These are phyloP conservation scores for Trichoderma arundinaceum DNA, from an alignment of 2,329 filamentous ascomycete species.

Conservation along the genomic window DNA sequence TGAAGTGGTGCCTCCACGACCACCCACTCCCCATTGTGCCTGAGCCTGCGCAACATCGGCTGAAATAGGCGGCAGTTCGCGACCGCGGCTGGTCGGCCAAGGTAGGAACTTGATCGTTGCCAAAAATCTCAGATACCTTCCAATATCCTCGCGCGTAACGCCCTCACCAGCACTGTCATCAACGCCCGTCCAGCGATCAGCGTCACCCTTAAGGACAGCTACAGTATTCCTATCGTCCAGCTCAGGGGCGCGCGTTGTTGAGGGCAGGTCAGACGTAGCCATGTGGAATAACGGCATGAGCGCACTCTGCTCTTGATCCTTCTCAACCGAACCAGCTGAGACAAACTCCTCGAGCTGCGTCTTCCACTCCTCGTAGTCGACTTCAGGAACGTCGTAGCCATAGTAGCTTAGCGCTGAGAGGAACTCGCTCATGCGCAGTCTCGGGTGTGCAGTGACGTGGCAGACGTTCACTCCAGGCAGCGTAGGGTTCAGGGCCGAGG, in stretches of 20 bases:
- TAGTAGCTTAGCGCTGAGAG: conserved; percentile 72
- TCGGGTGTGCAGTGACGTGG: conserved; percentile 80
- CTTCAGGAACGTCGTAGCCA: conserved; percentile 74
- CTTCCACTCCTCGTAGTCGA: conserved; percentile 64
- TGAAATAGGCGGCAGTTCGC: conserved; percentile 36
- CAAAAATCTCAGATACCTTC: conserved; percentile 40
- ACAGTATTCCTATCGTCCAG: conserved; percentile 69
- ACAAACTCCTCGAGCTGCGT: conserved; percentile 40
- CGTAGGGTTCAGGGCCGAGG: too few relatives aligned
- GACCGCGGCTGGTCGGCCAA: conserved; percentile 39
- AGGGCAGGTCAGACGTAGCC: conserved; percentile 58
- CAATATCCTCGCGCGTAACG: conserved; percentile 38
- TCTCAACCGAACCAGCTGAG: conserved; percentile 37
- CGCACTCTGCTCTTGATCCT: conserved; percentile 41
- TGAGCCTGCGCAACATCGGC: conserved; percentile 10
- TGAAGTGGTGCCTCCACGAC: conserved; percentile 4
- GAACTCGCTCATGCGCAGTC: conserved; percentile 70
- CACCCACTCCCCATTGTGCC: conserved; percentile 7
- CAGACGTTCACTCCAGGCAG: conserved; percentile 54
- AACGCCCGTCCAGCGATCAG: conserved; percentile 61
- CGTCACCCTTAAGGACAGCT: conserved; percentile 67
- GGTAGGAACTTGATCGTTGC: conserved; percentile 42
- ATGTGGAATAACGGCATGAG: conserved; percentile 73
- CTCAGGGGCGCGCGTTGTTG: conserved; percentile 70
- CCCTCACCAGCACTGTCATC: conserved; percentile 58